Evolutionary conservation across 495 filamentous ascomycete genomes (phyloP), one percentile per base, ranked within the genome.

Genomic region (Aspergillus panamensis): DNA sequence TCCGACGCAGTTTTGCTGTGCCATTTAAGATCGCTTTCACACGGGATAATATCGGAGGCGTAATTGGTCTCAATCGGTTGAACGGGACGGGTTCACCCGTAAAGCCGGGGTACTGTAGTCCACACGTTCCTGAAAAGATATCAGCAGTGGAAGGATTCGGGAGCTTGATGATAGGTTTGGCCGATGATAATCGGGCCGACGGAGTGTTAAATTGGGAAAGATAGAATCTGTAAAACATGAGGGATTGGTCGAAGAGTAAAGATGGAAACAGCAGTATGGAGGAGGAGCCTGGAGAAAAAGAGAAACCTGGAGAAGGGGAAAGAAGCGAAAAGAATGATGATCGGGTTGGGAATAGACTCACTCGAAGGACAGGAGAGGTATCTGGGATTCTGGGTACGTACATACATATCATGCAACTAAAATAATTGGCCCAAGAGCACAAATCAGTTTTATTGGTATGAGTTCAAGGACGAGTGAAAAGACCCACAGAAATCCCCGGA

Each of bases 401-500:
- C 35, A n/a, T 13, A 6, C 10, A 12, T 12, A 39, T 13, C 35
- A 39, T 13, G 14, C 14, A 10, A n/a, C 35, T 39, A 39, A 39
- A 39, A 3, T 8, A 39, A 39, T 39, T n/a, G 10, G 14, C 10
- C 35, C 1, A 39, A 8, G 42, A n/a, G 13, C 13, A 45, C 42
- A 10, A 37, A 37, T n/a, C 14, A 39, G 35, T 39, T 5, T 39
- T 13, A n/a, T 39, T 39, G 14, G 35, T 39, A 39, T 39, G 35
- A 10, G 39, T 25, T 25, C 25, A 25, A 25, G 2, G 2, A 25
- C 25, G 47, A 44, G 21, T 5, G 42, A 20, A 37, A 44, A 31
- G 56, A 52, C 56, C 56, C 56, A 58, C 56, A 52, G 56, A 52
- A 51, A 42, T 45, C 48, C 55, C 48, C 55, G 25, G 55, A 51